Evolutionary conservation across 805 yeast species (phyloP), one percentile per base, ranked within the genome.

Genomic region (Saturnispora mendoncae): DNA sequence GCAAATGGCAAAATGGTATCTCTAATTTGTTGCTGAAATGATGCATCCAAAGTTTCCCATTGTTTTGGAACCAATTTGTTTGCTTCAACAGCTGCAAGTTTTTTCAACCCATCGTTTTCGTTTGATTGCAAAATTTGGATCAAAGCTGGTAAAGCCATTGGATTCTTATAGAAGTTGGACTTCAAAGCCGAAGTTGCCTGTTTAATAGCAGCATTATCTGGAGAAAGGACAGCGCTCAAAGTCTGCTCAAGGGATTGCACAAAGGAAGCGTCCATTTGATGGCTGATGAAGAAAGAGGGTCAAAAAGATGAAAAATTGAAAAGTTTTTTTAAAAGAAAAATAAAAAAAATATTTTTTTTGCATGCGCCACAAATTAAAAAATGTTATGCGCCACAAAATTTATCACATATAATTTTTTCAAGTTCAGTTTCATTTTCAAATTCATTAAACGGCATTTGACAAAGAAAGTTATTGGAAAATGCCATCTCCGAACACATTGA

Each of bases 61-160:
- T 77, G 78, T 49, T 71, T 68, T 40, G 70, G 57, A 30, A 88
- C 76, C 56, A 83, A 74, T 62, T 92, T 92, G 65, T 95, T 78
- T 31, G 88, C 86, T 67, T 92, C 98, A 48, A 92, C 95, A 47
- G 96, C 94, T n/a, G 97, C 94, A 47, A 92, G 71, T 63, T 87
- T 95, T 55, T 84, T 82, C 52, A 88, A 60, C 54, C 83, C 84
- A 49, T 74, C 80, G 53, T 79, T 79, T 31, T 71, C 64, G 51
- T 80, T 78, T 50, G 69, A 71, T 62, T 84, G 87, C 56, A 86
- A 70, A 46, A 92, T 75, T 55, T 84, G 92, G 52, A 90, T 68
- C 59, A 90, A 69, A 9, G 95, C 80, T 15, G 95, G 92, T 46
- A 90, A 71, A 15, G 90, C 74, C 51, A 73, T 66, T 21, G 84